Evolutionary conservation across 768 basidiomycete genomes (phyloP).

Genomic region (Xerocomellus dryophilus): DNA sequence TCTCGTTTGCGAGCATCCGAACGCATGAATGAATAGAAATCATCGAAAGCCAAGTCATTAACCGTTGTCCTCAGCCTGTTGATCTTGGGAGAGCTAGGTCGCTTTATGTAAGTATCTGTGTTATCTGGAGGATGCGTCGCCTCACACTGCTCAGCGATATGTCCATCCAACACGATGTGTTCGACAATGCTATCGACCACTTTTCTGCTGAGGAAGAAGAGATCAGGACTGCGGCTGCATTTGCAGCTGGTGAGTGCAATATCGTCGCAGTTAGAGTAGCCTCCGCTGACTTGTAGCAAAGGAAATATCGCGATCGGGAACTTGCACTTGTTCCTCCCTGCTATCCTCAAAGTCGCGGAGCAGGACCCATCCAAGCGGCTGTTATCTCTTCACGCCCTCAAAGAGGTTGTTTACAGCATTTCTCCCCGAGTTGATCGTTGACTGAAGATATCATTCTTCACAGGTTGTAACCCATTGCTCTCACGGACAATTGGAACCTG

Average conservation of each 20-base stretch:
- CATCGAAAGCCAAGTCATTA: slow-evolving; percentile 61
- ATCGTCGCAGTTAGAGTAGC: neutral
- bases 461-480: slow-evolving; percentile 92
- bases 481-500: slow-evolving; percentile 74
- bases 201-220: slow-evolving; percentile 83
- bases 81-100: slow-evolving; percentile 90
- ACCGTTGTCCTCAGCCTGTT: slow-evolving; percentile 80
- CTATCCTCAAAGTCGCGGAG: slow-evolving; percentile 75
- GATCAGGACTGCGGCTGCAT: slow-evolving; percentile 85
- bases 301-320: slow-evolving; percentile 97
- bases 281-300: slow-evolving; percentile 24
- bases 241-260: slow-evolving; percentile 70
- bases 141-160: slow-evolving; percentile 63
- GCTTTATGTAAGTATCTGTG: slow-evolving; percentile 60
- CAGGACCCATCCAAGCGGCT: slow-evolving; percentile 75
- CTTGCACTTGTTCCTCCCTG: slow-evolving; percentile 79
- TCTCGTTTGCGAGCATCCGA: neutral
- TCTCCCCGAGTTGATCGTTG: neutral
- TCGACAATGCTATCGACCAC: slow-evolving; percentile 66
- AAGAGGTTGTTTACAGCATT: slow-evolving; percentile 58
- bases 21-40: slow-evolving; percentile 33
- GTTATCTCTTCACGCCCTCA: slow-evolving; percentile 85
- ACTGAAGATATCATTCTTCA: neutral
- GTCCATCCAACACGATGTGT: slow-evolving; percentile 75
- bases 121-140: neutral